phyloP scores from a whole-genome alignment of 2,329 filamentous ascomycete species.

The Lasiodiplodia sp. region DNA sequence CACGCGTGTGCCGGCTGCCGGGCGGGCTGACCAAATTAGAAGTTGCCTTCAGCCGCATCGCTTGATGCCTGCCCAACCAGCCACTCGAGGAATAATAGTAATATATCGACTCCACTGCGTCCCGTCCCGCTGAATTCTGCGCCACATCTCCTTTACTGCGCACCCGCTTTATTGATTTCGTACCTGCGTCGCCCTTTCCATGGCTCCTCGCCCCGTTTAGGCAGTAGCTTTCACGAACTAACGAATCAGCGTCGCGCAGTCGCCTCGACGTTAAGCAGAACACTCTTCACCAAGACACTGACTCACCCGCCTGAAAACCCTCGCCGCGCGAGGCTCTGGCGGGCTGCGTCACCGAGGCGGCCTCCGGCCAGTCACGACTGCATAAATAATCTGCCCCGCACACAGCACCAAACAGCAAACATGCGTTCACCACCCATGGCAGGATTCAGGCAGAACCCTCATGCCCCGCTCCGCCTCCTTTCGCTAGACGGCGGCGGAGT shows the following conservation, averaged over 20 bases:
- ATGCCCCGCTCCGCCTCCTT: conserved; percentile 44
- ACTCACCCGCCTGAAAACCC: conserved; percentile 19
- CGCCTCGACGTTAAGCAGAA: background rate
- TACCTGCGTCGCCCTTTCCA: background rate
- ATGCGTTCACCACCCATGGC: conserved; percentile 28
- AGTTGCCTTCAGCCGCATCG: conserved; percentile 8
- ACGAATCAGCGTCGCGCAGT: conserved; percentile 1
- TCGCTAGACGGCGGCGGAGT: conserved; percentile 51
- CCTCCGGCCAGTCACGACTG: background rate
- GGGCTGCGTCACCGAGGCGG: conserved; percentile 21
- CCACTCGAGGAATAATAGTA: background rate
- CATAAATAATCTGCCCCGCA: conserved; percentile 14
- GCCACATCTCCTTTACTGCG: background rate
- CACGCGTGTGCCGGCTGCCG: background rate
- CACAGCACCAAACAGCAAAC: background rate
- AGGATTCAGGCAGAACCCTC: conserved; percentile 33
- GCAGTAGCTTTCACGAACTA: conserved; percentile 1
- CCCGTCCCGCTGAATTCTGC: conserved; percentile 10
- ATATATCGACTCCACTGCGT: conserved; percentile 7
- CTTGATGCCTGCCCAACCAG: background rate
- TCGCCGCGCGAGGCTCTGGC: conserved; percentile 1
- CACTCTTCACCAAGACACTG: conserved; percentile 2
- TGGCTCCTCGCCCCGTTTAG: conserved; percentile 4
- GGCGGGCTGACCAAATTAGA: background rate
- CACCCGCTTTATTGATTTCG: background rate